These are phyloP conservation scores for Glebionis coronaria DNA, from an alignment of 129 eudicot species.

Conservation along the genomic window DNA sequence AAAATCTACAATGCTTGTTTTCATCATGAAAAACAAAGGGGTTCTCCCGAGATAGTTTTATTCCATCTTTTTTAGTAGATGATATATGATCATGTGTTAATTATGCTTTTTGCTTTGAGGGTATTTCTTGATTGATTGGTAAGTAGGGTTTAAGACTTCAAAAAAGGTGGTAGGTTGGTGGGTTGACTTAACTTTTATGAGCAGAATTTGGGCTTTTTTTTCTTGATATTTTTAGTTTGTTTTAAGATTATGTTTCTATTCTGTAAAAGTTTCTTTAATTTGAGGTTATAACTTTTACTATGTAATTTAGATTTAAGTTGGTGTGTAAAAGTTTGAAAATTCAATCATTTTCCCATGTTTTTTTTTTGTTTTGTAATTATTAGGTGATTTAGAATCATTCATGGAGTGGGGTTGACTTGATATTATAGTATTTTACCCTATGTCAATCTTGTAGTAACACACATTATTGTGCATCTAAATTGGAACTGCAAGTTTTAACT, in stretches of 20 bases:
- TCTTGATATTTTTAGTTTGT: slow-evolving; percentile 21
- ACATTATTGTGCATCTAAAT: slow-evolving; percentile 5
- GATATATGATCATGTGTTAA: slow-evolving; percentile 26
- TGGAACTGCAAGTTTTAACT: slow-evolving; percentile 12
- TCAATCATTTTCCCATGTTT: slow-evolving; percentile 26
- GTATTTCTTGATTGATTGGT: slow-evolving; percentile 28
- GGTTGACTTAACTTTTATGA: slow-evolving; percentile 62
- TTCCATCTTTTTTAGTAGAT: slow-evolving; percentile 15
- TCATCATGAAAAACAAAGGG: not conserved
- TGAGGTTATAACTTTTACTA: slow-evolving; percentile 5
- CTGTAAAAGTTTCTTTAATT: slow-evolving; percentile 27
- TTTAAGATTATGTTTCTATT: slow-evolving; percentile 19
- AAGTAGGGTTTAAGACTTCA: slow-evolving; percentile 23
- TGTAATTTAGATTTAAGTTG: slow-evolving; percentile 18
- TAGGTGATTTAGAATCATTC: slow-evolving; percentile 2
- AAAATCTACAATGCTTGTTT: slow-evolving; percentile 29
- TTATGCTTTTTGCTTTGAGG: slow-evolving; percentile 6
- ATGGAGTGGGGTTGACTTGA: slow-evolving; percentile 27
- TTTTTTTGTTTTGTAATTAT: not conserved
- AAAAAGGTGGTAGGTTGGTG: slow-evolving; percentile 96
- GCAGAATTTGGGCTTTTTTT: slow-evolving; percentile 25
- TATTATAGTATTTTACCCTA: not conserved
- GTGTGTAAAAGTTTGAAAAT: slow-evolving; percentile 6
- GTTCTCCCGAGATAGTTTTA: too few relatives aligned
- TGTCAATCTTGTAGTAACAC: not conserved